Percentiles rank a stretch among this genome's conserved stretches.
These are phyloP conservation scores for Stachybotrys chartarum DNA, from an alignment of 2,329 filamentous ascomycete genomes.

Conservation along the genomic window DNA sequence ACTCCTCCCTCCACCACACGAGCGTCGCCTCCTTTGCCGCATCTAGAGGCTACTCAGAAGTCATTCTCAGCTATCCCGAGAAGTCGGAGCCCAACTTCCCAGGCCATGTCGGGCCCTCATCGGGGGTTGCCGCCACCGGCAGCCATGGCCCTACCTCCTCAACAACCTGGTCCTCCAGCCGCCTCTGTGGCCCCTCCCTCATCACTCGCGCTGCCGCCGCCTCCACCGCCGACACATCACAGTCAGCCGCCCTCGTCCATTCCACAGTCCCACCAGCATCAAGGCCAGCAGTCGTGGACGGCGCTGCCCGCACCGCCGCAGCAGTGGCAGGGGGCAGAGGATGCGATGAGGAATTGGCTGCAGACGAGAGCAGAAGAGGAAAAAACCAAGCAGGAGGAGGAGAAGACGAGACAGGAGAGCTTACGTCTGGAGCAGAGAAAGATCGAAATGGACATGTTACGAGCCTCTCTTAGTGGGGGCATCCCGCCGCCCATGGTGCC, in stretches of 20 bases:
- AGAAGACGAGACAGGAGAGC: constrained; percentile 57
- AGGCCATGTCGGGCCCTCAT: constrained; percentile 63
- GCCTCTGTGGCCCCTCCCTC: constrained; percentile 15
- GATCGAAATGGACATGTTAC: constrained; percentile 66
- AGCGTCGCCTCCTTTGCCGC: constrained; percentile 46
- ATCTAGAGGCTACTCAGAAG: constrained; percentile 39
- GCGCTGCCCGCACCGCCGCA: constrained; percentile 54
- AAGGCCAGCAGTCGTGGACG: not conserved
- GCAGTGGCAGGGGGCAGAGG: constrained; percentile 61
- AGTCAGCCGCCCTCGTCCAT: constrained; percentile 12
- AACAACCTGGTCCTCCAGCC: constrained; percentile 24
- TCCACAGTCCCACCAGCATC: not conserved
- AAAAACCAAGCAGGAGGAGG: constrained; percentile 65
- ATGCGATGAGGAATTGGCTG: constrained; percentile 66
- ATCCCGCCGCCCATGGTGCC: constrained; percentile 70
- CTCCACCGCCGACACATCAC: constrained; percentile 19
- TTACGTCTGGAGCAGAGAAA: constrained; percentile 65
- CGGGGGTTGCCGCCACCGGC: constrained; percentile 63
- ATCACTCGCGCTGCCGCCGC: constrained; percentile 19
- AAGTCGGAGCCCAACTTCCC: constrained; percentile 39
- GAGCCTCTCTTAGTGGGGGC: constrained; percentile 60
- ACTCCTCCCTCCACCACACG: constrained; percentile 49
- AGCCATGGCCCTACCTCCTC: constrained; percentile 53
- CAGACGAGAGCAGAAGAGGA: constrained; percentile 68
- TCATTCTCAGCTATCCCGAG: constrained; percentile 28